These are phyloP conservation scores for Dictyostelium capitatum DNA, from an alignment of 78 protist species.

Conservation along the genomic window DNA sequence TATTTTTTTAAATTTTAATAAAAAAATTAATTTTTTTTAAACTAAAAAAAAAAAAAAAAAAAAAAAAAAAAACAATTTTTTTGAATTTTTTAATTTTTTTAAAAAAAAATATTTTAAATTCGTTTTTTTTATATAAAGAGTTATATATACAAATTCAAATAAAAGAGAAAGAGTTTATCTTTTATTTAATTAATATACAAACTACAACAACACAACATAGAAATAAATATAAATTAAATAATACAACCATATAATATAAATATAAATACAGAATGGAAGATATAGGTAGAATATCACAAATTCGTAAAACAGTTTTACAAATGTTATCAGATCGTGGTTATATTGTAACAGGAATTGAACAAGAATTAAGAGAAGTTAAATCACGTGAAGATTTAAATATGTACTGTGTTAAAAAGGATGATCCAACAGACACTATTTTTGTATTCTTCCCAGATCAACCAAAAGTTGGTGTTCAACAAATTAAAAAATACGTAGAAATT, in stretches of 20 bases:
- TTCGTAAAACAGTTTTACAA: slow-evolving; percentile 83
- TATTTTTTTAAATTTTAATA: too few species aligned
- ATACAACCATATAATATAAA: background rate
- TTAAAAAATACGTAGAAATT: slow-evolving; percentile 46
- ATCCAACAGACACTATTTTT: slow-evolving; percentile 72
- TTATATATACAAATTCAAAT: background rate
- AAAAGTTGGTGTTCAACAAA: slow-evolving; percentile 76
- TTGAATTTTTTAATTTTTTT: too few species aligned
- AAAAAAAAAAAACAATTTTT: too few species aligned
- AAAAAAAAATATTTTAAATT: background rate
- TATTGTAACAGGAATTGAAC: slow-evolving; percentile 4
- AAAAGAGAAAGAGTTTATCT: slow-evolving; percentile 12
- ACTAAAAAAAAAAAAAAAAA: too few species aligned
- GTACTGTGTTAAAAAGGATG: slow-evolving; percentile 52
- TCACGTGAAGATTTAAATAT: background rate
- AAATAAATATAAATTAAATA: background rate
- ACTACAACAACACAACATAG: background rate
- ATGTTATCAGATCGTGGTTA: slow-evolving; percentile 91
- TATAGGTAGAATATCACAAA: slow-evolving; percentile 49
- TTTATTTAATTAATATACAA: background rate
- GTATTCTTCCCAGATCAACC: slow-evolving; percentile 83
- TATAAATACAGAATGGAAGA: slow-evolving; percentile 60
- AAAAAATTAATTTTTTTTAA: too few species aligned
- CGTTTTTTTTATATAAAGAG: background rate
- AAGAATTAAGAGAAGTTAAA: slow-evolving; percentile 67